Evolutionary conservation across 2,329 filamentous ascomycete species (phyloP).

Genomic region (Talaromyces sp.): DNA sequence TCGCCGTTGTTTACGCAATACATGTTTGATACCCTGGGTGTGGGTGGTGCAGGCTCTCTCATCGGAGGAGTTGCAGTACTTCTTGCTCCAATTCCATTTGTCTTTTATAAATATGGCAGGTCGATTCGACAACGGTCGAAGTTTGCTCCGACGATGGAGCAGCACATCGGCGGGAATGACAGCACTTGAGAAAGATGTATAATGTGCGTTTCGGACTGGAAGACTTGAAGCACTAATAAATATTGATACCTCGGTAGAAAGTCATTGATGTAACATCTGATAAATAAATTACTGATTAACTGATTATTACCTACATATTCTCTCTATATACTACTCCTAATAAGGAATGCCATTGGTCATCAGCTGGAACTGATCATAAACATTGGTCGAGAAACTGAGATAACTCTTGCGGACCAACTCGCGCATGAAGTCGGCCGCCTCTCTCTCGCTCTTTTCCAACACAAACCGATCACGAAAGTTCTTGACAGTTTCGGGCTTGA

Average conservation of each 20-base stretch:
- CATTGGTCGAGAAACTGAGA: constrained; percentile 82
- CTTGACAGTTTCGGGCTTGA: constrained; percentile 90
- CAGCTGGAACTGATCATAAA: constrained; percentile 97
- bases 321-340: constrained; percentile 36
- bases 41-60: constrained; percentile 68
- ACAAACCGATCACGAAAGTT: constrained; percentile 93
- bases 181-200: neutral
- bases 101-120: constrained; percentile 40
- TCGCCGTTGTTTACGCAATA: constrained; percentile 64
- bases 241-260: neutral
- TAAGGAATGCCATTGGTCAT: constrained; percentile 97
- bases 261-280: neutral
- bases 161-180: constrained; percentile 5
- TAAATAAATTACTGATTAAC: neutral
- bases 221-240: neutral
- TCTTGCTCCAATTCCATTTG: constrained; percentile 36
- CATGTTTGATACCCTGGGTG: constrained; percentile 61
- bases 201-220: neutral
- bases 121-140: constrained; percentile 24
- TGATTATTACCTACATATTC: neutral
- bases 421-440: constrained; percentile 91
- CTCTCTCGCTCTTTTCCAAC: constrained; percentile 81
- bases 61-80: constrained; percentile 20
- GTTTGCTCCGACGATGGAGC: constrained; percentile 29
- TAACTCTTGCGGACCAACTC: constrained; percentile 87